Conservation (phyloP, 805 yeast species). For the Cyberlindnera suaveolens region DNA sequence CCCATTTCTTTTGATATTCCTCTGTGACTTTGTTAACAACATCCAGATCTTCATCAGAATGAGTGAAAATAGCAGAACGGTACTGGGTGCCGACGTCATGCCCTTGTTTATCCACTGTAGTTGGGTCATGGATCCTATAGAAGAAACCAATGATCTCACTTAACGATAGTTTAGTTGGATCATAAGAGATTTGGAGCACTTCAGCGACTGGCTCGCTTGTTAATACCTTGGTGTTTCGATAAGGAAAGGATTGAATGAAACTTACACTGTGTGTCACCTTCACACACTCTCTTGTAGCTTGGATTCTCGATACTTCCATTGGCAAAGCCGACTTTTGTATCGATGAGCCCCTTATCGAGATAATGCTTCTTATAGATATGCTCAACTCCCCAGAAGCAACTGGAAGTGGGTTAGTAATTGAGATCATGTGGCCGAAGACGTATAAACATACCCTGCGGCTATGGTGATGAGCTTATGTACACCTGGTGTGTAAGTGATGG, state of each 20-base stretch:
- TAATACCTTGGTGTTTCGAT: too few relatives aligned
- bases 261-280: conserved; percentile 54
- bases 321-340: conserved; percentile 83
- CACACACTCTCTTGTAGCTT: conserved; percentile 66
- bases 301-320: conserved; percentile 60
- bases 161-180: conserved; percentile 56
- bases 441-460: conserved; percentile 48
- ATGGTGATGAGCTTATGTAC: conserved; percentile 50
- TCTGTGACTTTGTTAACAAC: conserved; percentile 41
- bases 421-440: background rate
- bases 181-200: conserved; percentile 74
- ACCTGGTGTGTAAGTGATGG: conserved; percentile 35
- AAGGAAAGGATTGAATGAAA: background rate
- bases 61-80: conserved; percentile 74
- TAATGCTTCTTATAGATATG: conserved; percentile 71
- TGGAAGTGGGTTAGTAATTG: conserved; percentile 18
- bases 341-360: conserved; percentile 58
- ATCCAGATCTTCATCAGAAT: conserved; percentile 38
- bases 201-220: conserved; percentile 45
- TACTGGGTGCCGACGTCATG: conserved; percentile 87
- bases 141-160: conserved; percentile 72
- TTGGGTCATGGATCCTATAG: conserved; percentile 92
- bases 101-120: conserved; percentile 78
- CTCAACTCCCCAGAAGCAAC: conserved; percentile 87
- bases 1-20: conserved; percentile 64